A percentile compares a stretch with the other conserved stretches of the same genome.
Evolutionary conservation across 768 basidiomycete species (phyloP).

Genomic region (Botryobasidium botryosum): DNA sequence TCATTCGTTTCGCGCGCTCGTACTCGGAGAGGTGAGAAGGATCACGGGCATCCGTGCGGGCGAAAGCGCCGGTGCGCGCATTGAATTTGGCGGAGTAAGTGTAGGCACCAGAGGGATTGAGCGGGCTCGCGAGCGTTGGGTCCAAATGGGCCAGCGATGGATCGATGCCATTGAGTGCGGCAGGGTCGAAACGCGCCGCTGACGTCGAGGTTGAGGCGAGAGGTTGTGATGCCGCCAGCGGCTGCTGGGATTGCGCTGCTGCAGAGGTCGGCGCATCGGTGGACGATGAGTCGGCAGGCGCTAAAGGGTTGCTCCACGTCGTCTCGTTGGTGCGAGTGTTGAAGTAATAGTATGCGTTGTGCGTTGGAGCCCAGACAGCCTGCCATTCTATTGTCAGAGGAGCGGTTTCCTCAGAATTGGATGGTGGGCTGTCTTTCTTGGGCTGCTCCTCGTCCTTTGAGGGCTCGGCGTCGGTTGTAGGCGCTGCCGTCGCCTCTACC

Average conservation of each 20-base stretch:
- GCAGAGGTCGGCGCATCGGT: constrained; percentile 15
- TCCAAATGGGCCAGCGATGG: constrained; percentile 67
- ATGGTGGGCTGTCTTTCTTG: no score
- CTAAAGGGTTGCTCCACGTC: constrained; percentile 67
- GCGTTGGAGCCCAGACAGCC: constrained; percentile 59
- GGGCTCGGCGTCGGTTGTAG: no score
- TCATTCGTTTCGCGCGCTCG: constrained; percentile 72
- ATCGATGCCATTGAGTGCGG: constrained; percentile 53
- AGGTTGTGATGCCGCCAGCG: neutral
- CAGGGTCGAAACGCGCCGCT: constrained; percentile 14
- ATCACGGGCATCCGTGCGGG: constrained; percentile 42
- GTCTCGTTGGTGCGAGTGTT: constrained; percentile 61
- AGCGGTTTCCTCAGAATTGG: no score
- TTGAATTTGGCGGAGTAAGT: constrained; percentile 33
- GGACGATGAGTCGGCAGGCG: constrained; percentile 16
- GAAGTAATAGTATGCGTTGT: constrained; percentile 76
- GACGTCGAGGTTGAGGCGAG: constrained; percentile 12
- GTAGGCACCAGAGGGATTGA: constrained; percentile 20
- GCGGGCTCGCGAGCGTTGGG: constrained; percentile 36
- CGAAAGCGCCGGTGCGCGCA: constrained; percentile 62
- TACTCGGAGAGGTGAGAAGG: constrained; percentile 65
- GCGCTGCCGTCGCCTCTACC: no score
- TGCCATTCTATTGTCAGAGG: no score
- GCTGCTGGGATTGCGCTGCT: constrained; percentile 13
- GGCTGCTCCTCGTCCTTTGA: no score